A percentile compares a stretch with the other conserved stretches of the same genome.
phyloP scores from a whole-genome alignment of 345 rosid genomes.

The Euphorbia pulcherrima region DNA sequence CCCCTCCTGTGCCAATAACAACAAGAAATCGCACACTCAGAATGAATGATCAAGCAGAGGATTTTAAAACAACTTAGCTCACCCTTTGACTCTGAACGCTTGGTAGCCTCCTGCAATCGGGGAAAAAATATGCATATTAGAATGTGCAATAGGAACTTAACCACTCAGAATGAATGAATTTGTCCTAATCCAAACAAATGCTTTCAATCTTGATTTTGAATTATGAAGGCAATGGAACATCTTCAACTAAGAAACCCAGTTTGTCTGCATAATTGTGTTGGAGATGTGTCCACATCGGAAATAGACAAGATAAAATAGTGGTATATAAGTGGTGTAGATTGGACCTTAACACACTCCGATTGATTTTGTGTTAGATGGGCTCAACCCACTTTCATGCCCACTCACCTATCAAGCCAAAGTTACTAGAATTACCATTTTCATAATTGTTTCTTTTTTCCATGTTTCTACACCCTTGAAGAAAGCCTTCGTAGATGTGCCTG shows the following conservation, averaged over 20 bases:
- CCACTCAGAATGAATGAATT: too few species aligned
- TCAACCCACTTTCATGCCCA: too few species aligned
- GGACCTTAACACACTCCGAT: too few species aligned
- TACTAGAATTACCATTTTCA: slow-evolving; percentile 43
- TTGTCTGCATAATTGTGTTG: not conserved
- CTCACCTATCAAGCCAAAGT: not conserved
- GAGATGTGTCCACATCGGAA: too few species aligned
- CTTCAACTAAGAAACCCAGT: not conserved
- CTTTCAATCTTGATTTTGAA: not conserved
- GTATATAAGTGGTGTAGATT: too few species aligned
- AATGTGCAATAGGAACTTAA: not conserved
- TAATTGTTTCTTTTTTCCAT: slow-evolving; percentile 73
- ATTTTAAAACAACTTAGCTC: slow-evolving; percentile 17
- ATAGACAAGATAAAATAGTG: too few species aligned
- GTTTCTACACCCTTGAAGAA: slow-evolving; percentile 77
- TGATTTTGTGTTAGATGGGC: too few species aligned
- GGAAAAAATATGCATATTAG: slow-evolving; percentile 4
- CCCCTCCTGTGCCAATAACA: slow-evolving; percentile 32
- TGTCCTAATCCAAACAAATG: not conserved
- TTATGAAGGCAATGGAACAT: not conserved
- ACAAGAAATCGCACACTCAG: slow-evolving; percentile 1
- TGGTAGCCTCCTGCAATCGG: slow-evolving; percentile 52
- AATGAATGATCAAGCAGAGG: not conserved
- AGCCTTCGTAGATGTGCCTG: slow-evolving; percentile 82
- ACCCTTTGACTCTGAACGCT: slow-evolving; percentile 45